phyloP scores from a whole-genome alignment of 2,329 filamentous ascomycete genomes.

The Fusarium sp. region DNA sequence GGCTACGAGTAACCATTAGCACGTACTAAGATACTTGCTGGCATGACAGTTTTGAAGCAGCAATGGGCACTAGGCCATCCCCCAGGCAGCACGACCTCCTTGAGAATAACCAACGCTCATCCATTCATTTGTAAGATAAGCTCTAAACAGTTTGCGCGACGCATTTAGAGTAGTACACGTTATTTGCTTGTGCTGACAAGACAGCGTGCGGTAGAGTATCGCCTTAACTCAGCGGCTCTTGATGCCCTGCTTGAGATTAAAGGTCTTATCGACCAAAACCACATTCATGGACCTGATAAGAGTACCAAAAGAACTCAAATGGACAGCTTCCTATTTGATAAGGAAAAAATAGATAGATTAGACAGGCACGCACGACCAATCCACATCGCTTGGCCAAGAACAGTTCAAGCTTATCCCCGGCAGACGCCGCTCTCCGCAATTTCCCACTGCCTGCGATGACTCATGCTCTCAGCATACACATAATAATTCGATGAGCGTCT shows the following conservation, averaged over 20 bases:
- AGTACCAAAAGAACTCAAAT: accelerated
- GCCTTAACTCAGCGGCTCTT: not conserved
- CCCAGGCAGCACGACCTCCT: no score
- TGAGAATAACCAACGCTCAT: no score
- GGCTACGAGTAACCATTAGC: not conserved
- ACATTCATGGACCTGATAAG: not conserved
- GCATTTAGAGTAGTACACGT: no score
- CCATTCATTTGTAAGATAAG: no score
- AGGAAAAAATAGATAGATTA: not conserved
- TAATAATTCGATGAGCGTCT: not conserved
- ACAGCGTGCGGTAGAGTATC: no score
- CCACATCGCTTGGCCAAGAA: not conserved
- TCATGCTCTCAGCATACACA: not conserved
- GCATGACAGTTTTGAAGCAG: no score
- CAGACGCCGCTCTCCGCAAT: not conserved
- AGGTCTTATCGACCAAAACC: not conserved
- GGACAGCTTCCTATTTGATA: accelerated
- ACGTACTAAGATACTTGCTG: no score
- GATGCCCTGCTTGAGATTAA: accelerated
- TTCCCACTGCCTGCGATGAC: not conserved
- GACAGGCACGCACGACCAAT: accelerated
- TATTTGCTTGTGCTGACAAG: no score
- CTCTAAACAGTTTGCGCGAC: no score
- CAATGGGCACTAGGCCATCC: no score
- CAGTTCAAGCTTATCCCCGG: not conserved